Evolutionary conservation across 176 grass and related monocot species (phyloP).

Genomic region (Hyparrhenia diplandra): DNA sequence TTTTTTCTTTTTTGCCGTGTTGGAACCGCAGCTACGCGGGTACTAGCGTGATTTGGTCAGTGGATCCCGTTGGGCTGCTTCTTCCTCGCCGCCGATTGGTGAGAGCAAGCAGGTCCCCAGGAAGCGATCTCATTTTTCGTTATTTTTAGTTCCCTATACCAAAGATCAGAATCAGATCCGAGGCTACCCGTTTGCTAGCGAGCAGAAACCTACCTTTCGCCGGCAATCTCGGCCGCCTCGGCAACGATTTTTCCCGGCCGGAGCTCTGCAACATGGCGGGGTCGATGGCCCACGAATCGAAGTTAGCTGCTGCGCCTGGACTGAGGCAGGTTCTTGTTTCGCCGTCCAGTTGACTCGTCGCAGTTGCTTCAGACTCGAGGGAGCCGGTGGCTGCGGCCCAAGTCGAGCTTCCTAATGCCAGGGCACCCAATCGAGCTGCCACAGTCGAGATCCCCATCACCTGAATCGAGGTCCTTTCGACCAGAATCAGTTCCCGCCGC

Average conservation of each 20-base stretch:
- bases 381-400: too few species aligned
- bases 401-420: too few species aligned
- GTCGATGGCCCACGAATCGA: background rate
- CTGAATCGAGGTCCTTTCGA: too few species aligned
- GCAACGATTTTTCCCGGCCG: background rate
- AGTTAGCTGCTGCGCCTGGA: background rate
- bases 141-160: background rate
- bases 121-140: background rate
- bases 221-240: background rate
- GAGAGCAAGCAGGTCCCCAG: background rate
- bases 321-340: background rate
- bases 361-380: too few species aligned
- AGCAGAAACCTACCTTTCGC: background rate
- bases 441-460: too few species aligned
- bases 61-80: background rate
- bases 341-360: background rate
- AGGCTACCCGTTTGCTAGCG: background rate
- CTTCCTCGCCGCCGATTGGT: background rate
- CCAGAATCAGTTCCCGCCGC: too few species aligned
- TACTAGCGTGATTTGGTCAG: background rate
- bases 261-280: background rate
- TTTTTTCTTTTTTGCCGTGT: background rate
- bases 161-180: conserved; percentile 17
- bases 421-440: background rate
- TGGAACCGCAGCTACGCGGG: background rate